These are phyloP conservation scores for Blumeria graminis DNA, from an alignment of 2,329 filamentous ascomycete genomes.

Conservation along the genomic window DNA sequence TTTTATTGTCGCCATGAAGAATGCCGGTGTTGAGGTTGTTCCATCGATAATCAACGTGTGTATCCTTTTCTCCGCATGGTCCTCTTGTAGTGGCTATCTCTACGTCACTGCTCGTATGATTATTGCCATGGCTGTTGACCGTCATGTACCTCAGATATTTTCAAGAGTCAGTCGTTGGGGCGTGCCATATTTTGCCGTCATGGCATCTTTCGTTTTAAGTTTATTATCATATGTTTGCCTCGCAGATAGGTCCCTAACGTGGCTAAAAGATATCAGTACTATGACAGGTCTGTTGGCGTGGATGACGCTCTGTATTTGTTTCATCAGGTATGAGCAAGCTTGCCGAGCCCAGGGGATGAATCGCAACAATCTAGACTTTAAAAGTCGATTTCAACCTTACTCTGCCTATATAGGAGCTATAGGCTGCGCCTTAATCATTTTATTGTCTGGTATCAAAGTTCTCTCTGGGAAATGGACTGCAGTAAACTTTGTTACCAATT, in stretches of 20 bases:
- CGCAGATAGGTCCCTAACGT: conserved; percentile 19
- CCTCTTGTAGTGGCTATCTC: conserved; percentile 13
- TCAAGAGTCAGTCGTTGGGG: conserved; percentile 35
- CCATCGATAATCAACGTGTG: conserved; percentile 53
- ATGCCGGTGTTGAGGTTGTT: conserved; percentile 34
- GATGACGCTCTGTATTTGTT: conserved; percentile 42
- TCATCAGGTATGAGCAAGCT: conserved; percentile 47
- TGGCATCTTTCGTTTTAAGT: conserved; percentile 38
- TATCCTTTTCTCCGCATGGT: conserved; percentile 37
- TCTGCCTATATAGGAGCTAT: conserved; percentile 21
- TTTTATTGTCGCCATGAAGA: conserved; percentile 43
- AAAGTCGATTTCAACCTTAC: conserved; percentile 44
- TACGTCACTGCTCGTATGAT: conserved; percentile 13
- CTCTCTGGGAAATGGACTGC: neutral
- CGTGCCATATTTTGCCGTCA: conserved; percentile 48
- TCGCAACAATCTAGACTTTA: conserved; percentile 44
- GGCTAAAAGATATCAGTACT: conserved; percentile 32
- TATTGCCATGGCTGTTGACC: conserved; percentile 30
- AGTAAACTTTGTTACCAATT: neutral
- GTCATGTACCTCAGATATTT: conserved; percentile 37
- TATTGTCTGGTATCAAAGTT: neutral
- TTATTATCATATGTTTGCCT: conserved; percentile 45
- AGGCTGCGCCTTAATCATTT: neutral
- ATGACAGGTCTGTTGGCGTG: conserved; percentile 56
- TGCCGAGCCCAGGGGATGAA: conserved; percentile 43